Conservation (phyloP, 2,329 filamentous ascomycete genomes). For the Exophiala xenobiotica region DNA sequence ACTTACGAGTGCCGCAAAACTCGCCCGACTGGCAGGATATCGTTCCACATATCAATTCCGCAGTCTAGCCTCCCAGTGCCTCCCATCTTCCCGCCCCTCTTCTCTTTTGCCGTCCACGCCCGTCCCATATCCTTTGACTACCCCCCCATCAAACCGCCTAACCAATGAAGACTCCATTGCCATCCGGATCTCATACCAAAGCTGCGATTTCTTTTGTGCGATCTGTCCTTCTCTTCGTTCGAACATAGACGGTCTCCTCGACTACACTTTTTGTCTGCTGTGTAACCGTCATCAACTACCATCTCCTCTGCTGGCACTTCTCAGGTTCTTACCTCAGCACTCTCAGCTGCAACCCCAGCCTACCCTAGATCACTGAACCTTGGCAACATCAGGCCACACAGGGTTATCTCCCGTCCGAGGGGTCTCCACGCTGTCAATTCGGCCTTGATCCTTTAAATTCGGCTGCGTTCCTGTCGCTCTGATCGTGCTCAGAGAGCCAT, state of each 20-base stretch:
- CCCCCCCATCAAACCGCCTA: no score
- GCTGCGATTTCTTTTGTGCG: neutral
- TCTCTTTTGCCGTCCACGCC: no score
- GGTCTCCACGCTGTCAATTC: slow-evolving; percentile 22
- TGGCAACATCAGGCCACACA: slow-evolving; percentile 28
- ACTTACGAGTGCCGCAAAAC: no score
- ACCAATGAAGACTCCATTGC: no score
- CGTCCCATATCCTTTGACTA: neutral
- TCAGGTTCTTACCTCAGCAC: neutral
- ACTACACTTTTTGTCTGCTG: no score
- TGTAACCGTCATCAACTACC: no score
- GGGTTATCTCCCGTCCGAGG: slow-evolving; percentile 7
- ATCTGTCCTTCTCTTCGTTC: neutral
- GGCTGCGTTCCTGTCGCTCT: slow-evolving; percentile 1
- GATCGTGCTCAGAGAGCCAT: neutral
- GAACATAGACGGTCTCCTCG: no score
- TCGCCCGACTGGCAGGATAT: no score
- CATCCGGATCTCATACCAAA: no score
- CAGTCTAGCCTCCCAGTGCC: no score
- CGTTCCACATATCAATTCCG: slow-evolving; percentile 1
- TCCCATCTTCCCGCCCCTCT: neutral
- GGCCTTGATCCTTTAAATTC: slow-evolving; percentile 7
- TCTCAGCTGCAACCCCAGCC: slow-evolving; percentile 2
- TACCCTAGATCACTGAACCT: slow-evolving; percentile 12
- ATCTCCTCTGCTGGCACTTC: neutral